phyloP scores from a whole-genome alignment of 1,284 basidiomycete genomes.

The Peniophora sp. region DNA sequence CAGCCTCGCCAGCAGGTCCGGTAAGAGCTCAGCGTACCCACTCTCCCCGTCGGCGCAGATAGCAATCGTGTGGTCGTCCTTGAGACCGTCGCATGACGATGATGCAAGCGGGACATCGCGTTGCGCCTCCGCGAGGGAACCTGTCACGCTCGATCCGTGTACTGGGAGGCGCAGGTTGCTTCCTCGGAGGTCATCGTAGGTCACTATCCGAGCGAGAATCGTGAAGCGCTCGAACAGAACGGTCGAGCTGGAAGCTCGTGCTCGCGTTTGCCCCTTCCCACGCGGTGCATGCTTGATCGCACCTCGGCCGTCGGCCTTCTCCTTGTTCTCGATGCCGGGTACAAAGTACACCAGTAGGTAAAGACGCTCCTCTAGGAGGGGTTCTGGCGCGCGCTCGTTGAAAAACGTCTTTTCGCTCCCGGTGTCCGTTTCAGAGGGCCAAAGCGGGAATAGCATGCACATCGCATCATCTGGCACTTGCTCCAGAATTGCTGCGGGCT shows the following conservation, averaged over 20 bases:
- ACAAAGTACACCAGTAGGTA: conserved; percentile 73
- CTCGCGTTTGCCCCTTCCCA: conserved; percentile 18
- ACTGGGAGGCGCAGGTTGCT: conserved; percentile 67
- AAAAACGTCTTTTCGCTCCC: conserved; percentile 11
- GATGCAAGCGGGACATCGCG: conserved; percentile 29
- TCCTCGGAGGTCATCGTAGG: conserved; percentile 58
- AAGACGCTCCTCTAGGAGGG: conserved; percentile 41
- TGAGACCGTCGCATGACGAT: conserved; percentile 21
- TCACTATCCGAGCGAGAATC: conserved; percentile 60
- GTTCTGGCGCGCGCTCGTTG: conserved; percentile 18
- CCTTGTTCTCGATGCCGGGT: conserved; percentile 28
- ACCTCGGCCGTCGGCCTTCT: no score
- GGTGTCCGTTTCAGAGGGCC: conserved; percentile 64
- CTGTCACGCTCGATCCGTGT: conserved; percentile 57
- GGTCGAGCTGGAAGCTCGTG: neutral
- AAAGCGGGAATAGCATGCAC: conserved; percentile 77
- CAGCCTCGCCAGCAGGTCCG: conserved; percentile 60
- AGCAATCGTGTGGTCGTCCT: conserved; percentile 44
- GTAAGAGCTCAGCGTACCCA: conserved; percentile 58
- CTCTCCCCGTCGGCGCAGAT: conserved; percentile 51
- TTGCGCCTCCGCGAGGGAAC: conserved; percentile 51
- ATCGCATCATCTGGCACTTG: conserved; percentile 57
- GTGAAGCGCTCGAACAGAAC: conserved; percentile 53
- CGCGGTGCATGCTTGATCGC: no score
- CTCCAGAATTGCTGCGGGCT: conserved; percentile 42